A percentile compares a stretch with the other conserved stretches of the same genome.
Evolutionary conservation across 768 basidiomycete genomes (phyloP).

Genomic region (Mycena belliarum): DNA sequence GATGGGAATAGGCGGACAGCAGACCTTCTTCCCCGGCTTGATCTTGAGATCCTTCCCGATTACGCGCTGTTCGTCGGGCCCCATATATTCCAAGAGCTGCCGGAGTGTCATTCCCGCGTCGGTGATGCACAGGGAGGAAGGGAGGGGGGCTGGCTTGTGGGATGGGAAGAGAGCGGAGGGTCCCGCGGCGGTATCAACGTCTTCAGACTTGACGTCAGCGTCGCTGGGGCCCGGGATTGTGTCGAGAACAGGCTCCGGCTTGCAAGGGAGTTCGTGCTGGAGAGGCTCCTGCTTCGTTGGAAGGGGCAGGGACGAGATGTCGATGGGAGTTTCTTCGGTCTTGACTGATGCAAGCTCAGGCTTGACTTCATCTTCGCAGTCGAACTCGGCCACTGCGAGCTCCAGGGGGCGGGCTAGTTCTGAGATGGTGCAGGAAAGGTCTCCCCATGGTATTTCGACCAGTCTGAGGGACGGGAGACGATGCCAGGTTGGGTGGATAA

Average conservation of each 20-base stretch:
- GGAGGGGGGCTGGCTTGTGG: neutral
- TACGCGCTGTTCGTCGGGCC: neutral
- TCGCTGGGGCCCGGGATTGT: neutral
- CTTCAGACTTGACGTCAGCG: neutral
- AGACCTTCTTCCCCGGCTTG: conserved; percentile 7
- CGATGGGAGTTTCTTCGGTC: too few species aligned
- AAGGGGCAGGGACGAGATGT: neutral
- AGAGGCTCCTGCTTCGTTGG: neutral
- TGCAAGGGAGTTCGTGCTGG: neutral
- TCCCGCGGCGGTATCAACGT: too few species aligned
- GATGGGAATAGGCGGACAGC: neutral
- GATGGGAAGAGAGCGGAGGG: neutral
- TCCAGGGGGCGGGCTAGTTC: neutral
- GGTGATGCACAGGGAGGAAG: conserved; percentile 4
- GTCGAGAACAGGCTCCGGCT: neutral
- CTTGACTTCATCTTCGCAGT: neutral
- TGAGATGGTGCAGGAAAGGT: neutral
- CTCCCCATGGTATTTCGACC: conserved; percentile 3
- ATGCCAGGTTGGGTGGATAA: conserved; percentile 10
- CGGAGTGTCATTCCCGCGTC: conserved; percentile 4
- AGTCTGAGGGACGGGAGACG: neutral
- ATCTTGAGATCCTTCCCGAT: conserved; percentile 4
- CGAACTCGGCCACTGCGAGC: neutral
- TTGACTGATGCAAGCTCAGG: neutral
- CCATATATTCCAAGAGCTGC: conserved; percentile 8